Conservation (phyloP, 2,329 filamentous ascomycete species). For the Aspergillus sp. region DNA sequence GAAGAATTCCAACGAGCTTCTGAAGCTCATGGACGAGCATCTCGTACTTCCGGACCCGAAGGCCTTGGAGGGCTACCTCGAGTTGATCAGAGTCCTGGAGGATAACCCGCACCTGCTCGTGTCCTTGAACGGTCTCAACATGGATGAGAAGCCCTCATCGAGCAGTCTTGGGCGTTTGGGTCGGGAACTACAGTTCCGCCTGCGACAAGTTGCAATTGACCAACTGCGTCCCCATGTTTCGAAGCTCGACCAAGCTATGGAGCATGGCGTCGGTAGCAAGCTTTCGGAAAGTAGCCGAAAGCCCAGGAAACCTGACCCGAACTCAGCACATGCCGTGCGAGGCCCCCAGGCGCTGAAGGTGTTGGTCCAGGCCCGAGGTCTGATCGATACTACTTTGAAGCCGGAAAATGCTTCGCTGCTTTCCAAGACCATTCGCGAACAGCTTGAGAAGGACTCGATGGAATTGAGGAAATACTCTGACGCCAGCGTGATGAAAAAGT, state of each 20-base stretch:
- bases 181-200: conserved; percentile 22
- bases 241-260: conserved; percentile 28
- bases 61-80: conserved; percentile 29
- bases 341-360: conserved; percentile 21
- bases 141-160: conserved; percentile 8
- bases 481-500: conserved; percentile 14
- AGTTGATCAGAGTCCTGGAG: conserved; percentile 23
- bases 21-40: conserved; percentile 58
- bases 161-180: conserved; percentile 23
- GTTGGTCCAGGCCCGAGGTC: conserved; percentile 25
- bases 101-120: conserved; percentile 28
- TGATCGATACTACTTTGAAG: conserved; percentile 37
- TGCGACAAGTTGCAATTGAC: conserved; percentile 22
- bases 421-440: conserved; percentile 17
- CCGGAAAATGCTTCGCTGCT: conserved; percentile 19
- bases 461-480: conserved; percentile 31
- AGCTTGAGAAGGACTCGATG: conserved; percentile 23
- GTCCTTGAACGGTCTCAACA: conserved; percentile 24
- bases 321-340: conserved; percentile 17
- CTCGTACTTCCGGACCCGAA: conserved; percentile 29
- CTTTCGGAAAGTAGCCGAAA: neutral
- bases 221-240: conserved; percentile 26
- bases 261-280: conserved; percentile 7
- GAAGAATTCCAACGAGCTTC: conserved; percentile 60
- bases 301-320: conserved; percentile 8